Evolutionary conservation across 1,284 basidiomycete species (phyloP).

Genomic region (Afroboletus lepidellus): DNA sequence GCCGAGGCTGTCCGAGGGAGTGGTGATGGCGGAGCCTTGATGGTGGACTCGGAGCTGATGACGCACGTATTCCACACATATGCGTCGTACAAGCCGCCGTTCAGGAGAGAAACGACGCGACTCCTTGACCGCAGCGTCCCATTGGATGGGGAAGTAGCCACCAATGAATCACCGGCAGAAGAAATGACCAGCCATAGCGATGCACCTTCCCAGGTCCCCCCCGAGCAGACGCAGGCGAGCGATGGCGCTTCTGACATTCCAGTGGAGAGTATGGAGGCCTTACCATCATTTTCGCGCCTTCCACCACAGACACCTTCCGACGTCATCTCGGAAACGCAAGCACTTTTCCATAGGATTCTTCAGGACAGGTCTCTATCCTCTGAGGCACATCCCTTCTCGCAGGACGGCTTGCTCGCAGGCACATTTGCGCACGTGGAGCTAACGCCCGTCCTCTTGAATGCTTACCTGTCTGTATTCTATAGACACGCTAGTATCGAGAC

Average conservation of each 20-base stretch:
- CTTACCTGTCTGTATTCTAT: slow-evolving; percentile 81
- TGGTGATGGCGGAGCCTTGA: slow-evolving; percentile 25
- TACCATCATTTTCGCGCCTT: slow-evolving; percentile 50
- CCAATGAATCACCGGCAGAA: slow-evolving; percentile 2
- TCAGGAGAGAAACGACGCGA: slow-evolving; percentile 48
- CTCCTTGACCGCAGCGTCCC: slow-evolving; percentile 30
- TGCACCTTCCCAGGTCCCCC: not conserved
- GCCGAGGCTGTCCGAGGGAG: slow-evolving; percentile 71
- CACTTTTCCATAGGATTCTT: slow-evolving; percentile 57
- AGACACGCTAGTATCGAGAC: slow-evolving; percentile 54
- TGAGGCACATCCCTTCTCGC: not conserved
- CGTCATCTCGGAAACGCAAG: slow-evolving; percentile 68
- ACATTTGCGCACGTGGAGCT: slow-evolving; percentile 63
- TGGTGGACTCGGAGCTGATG: slow-evolving; percentile 73
- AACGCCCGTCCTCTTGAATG: slow-evolving; percentile 69
- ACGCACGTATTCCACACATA: slow-evolving; percentile 88
- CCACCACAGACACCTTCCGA: slow-evolving; percentile 78
- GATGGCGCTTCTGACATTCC: slow-evolving; percentile 1
- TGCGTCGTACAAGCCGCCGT: slow-evolving; percentile 75
- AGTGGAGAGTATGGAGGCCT: not conserved
- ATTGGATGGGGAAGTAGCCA: slow-evolving; percentile 10
- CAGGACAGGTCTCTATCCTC: slow-evolving; percentile 40
- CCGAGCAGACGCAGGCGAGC: not conserved
- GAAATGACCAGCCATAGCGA: not conserved
- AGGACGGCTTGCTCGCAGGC: slow-evolving; percentile 12